Evolutionary conservation across 1,284 basidiomycete species (phyloP), one percentile per base, ranked within the genome.

Genomic region (Gymnopus androsaceus): DNA sequence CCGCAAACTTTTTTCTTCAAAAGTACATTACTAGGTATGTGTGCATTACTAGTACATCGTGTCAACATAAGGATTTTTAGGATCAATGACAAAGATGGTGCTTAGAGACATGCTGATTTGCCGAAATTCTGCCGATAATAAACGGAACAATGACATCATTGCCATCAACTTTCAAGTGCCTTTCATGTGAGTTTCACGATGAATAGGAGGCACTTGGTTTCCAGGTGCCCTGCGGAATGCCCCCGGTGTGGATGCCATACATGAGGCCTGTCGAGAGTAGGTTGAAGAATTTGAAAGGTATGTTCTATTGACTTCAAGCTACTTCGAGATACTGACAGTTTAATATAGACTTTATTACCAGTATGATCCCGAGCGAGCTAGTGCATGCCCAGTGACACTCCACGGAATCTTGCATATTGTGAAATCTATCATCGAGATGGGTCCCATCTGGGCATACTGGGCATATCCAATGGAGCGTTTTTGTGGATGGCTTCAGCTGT

Each of bases 391-490:
- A 2, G 51, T 75, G 5, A 72, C 71, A 1, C 62, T 75, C 15
- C 74, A 76, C 63, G 69, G 66, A 0, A 56, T 75, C 0, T 65
- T 78, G 0, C 75, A 77, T 46, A 54, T 75, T 48, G 61, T 66
- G 1, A 61, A 69, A 33, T 63, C 67, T 46, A 72, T 77, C n/a
- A 45, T 54, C 0, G 51, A 55, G 2, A 64, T 64, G 47, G 74
- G 74, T 2, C 74, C 75, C 3, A 61, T 68, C 0, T 76, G 73
- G 74, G 58, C 65, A 3, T 65, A 64, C 2, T 77, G 75, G 76
- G 67, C 72, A 2, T 77, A 73, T 55, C 67, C 60, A 4, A 71
- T 75, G 64, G 75, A 78, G 54, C 63, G 72, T 0, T 76, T 63
- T 46, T 76, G 74, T 60, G 71, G 71, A 2, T 38, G 53, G 23